phyloP scores from a whole-genome alignment of 345 rosid genomes.

The Ceriops decandra region DNA sequence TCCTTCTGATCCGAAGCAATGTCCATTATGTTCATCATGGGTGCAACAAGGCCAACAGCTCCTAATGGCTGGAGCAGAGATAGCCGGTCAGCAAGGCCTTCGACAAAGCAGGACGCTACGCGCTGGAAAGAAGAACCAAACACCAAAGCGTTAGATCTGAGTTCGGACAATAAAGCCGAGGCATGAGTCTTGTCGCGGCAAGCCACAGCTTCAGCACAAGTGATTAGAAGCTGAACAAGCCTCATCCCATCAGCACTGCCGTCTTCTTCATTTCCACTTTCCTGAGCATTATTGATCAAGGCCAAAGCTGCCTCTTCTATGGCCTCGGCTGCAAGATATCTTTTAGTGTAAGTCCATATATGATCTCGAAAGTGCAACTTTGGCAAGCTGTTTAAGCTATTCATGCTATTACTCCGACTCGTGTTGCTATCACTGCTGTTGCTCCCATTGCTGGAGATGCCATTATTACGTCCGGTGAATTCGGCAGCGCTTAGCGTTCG shows the following conservation, averaged over 20 bases:
- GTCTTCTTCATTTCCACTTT: constrained; percentile 27
- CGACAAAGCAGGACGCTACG: constrained; percentile 65
- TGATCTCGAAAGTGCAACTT: constrained; percentile 46
- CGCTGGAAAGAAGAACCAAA: constrained; percentile 64
- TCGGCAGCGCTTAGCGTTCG: constrained; percentile 29
- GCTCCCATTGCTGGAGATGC: constrained; percentile 2
- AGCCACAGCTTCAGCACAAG: constrained; percentile 71
- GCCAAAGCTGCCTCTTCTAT: constrained; percentile 45
- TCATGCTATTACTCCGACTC: constrained; percentile 31
- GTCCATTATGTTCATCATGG: constrained; percentile 40
- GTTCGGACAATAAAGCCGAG: constrained; percentile 47
- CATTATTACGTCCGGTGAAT: constrained; percentile 19
- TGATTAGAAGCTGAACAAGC: constrained; percentile 50
- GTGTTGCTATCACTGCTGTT: constrained; percentile 9
- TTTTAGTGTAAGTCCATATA: constrained; percentile 32
- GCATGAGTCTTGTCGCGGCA: constrained; percentile 59
- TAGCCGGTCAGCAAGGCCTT: constrained; percentile 52
- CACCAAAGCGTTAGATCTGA: constrained; percentile 42
- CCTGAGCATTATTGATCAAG: constrained; percentile 6
- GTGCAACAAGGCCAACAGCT: constrained; percentile 20
- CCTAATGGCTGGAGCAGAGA: constrained; percentile 49
- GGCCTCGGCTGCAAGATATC: constrained; percentile 45
- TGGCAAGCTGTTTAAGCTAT: constrained; percentile 28
- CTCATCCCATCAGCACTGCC: constrained; percentile 43
- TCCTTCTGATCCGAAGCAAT: constrained; percentile 41